Evolutionary conservation across 1,284 basidiomycete species (phyloP).

Genomic region (Laetiporus sulphureus): DNA sequence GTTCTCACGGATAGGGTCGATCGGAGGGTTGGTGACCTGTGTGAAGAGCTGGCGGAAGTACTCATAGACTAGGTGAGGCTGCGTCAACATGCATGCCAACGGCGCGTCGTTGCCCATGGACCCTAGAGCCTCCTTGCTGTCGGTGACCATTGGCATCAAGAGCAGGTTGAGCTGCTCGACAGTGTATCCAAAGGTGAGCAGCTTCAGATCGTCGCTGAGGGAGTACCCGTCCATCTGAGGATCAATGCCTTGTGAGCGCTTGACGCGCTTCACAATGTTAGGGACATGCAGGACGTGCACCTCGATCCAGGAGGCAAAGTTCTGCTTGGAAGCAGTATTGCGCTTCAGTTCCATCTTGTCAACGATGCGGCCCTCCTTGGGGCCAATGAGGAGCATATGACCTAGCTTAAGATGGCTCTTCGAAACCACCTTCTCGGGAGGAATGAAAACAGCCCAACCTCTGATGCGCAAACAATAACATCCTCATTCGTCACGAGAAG

Average conservation of each 20-base stretch:
- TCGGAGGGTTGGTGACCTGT: slow-evolving; percentile 95
- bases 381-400: slow-evolving; percentile 94
- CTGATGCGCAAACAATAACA: slow-evolving; percentile 94
- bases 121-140: slow-evolving; percentile 90
- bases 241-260: slow-evolving; percentile 57
- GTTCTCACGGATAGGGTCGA: slow-evolving; percentile 90
- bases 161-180: slow-evolving; percentile 91
- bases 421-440: slow-evolving; percentile 87
- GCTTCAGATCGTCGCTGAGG: slow-evolving; percentile 80
- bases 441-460: slow-evolving; percentile 87
- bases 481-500: slow-evolving; percentile 90
- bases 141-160: slow-evolving; percentile 89
- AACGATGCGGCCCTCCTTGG: slow-evolving; percentile 88
- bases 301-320: slow-evolving; percentile 92
- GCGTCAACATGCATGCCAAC: slow-evolving; percentile 85
- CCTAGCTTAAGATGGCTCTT: slow-evolving; percentile 95
- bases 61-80: slow-evolving; percentile 87
- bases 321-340: slow-evolving; percentile 81
- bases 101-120: slow-evolving; percentile 98
- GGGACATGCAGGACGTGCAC: slow-evolving; percentile 79
- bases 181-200: slow-evolving; percentile 90
- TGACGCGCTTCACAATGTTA: slow-evolving; percentile 84
- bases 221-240: slow-evolving; percentile 66
- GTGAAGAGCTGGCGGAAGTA: slow-evolving; percentile 97
- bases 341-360: slow-evolving; percentile 94